Evolutionary conservation across 2,329 filamentous ascomycete genomes (phyloP).

Genomic region (Verticillium albo-atrum): DNA sequence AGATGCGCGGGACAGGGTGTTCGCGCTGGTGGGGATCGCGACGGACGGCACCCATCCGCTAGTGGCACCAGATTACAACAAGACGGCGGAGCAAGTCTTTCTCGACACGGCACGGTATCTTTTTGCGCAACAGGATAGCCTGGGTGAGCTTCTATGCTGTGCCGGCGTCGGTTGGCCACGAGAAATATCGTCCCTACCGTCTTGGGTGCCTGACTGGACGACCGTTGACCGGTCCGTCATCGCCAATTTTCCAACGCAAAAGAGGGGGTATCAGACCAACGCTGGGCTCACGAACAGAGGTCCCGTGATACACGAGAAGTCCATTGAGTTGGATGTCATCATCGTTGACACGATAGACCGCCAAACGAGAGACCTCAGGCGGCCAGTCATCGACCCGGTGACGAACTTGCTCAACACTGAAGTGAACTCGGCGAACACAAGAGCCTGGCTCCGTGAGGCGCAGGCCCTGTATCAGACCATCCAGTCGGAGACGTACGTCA

Average conservation of each 20-base stretch:
- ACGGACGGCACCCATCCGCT: neutral
- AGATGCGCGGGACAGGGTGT: neutral
- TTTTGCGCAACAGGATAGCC: neutral
- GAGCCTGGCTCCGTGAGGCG: neutral
- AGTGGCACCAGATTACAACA: neutral
- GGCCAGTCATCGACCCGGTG: neutral
- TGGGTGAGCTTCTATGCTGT: neutral
- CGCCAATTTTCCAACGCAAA: neutral
- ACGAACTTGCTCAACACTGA: neutral
- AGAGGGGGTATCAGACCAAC: neutral
- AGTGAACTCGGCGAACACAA: neutral
- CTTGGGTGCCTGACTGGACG: conserved; percentile 1
- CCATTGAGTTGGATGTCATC: neutral
- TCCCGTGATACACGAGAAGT: neutral
- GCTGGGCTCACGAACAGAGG: neutral
- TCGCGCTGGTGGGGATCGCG: neutral
- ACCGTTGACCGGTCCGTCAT: neutral
- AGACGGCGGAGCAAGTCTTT: neutral
- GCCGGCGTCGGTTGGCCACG: neutral
- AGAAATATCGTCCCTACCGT: neutral
- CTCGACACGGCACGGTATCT: neutral
- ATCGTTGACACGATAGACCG: neutral
- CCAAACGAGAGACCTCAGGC: neutral
- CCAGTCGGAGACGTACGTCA: neutral
- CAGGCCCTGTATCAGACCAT: neutral